These are phyloP conservation scores for Ilyonectria destructans DNA, from an alignment of 2,329 filamentous ascomycete species.

Conservation along the genomic window DNA sequence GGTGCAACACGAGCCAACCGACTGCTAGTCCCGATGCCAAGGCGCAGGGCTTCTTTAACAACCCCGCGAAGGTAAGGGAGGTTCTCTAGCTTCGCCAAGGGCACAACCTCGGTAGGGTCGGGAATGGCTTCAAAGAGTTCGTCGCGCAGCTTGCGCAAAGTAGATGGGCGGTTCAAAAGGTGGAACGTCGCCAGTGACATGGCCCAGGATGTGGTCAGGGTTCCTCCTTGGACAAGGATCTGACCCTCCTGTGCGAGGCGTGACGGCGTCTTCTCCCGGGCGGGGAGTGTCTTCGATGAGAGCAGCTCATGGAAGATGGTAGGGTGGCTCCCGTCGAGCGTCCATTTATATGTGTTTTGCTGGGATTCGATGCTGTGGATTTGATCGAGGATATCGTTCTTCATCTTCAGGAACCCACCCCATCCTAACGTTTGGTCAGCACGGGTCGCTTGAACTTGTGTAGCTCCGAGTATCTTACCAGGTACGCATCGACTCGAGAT, in stretches of 20 bases:
- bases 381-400: constrained; percentile 56
- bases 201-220: constrained; percentile 59
- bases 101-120: constrained; percentile 47
- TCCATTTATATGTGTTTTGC: constrained; percentile 53
- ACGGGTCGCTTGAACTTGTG: not conserved
- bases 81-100: constrained; percentile 52
- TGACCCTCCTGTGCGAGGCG: constrained; percentile 59
- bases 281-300: constrained; percentile 51
- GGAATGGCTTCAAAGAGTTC: constrained; percentile 56
- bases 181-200: constrained; percentile 56
- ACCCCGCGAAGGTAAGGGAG: constrained; percentile 66
- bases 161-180: constrained; percentile 52
- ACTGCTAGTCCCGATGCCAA: constrained; percentile 65
- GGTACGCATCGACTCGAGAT: constrained; percentile 55
- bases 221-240: constrained; percentile 57
- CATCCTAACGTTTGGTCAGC: constrained; percentile 47
- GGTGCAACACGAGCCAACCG: constrained; percentile 66
- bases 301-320: constrained; percentile 57
- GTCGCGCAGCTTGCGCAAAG: constrained; percentile 53
- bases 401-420: constrained; percentile 58
- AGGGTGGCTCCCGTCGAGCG: constrained; percentile 53
- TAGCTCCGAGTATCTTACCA: constrained; percentile 35
- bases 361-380: constrained; percentile 56
- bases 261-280: constrained; percentile 53
- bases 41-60: constrained; percentile 66